These are phyloP conservation scores for Lactifluus rugatus DNA, from an alignment of 768 basidiomycete genomes.

Conservation along the genomic window DNA sequence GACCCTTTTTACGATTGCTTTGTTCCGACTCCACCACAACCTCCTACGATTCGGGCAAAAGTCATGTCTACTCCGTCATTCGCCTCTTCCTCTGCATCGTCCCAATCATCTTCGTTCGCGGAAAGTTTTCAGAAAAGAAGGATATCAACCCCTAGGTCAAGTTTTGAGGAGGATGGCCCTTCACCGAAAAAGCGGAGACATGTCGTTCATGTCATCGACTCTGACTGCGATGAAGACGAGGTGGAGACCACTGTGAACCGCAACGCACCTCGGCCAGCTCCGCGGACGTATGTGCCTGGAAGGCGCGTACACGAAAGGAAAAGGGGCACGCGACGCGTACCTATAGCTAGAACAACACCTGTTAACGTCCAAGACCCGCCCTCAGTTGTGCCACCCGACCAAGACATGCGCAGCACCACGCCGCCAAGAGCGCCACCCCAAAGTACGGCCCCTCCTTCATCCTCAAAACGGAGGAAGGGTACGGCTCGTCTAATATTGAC, in stretches of 20 bases:
- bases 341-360: background rate
- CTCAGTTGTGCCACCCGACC: background rate
- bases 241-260: constrained; percentile 41
- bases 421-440: background rate
- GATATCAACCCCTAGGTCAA: constrained; percentile 14
- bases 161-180: constrained; percentile 8
- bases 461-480: constrained; percentile 14
- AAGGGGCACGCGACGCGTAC: background rate
- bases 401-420: constrained; percentile 3
- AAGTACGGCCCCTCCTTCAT: background rate
- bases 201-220: constrained; percentile 19
- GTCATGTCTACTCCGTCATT: constrained; percentile 6
- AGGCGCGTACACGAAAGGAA: constrained; percentile 13
- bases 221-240: constrained; percentile 31
- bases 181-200: constrained; percentile 16
- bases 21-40: constrained; percentile 30
- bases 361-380: background rate
- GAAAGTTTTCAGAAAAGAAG: constrained; percentile 5
- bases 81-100: constrained; percentile 9
- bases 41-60: constrained; percentile 24
- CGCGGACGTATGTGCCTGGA: constrained; percentile 11
- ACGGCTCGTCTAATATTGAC: background rate
- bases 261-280: background rate
- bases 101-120: constrained; percentile 4
- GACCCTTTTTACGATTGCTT: constrained; percentile 65